Conservation (phyloP, 805 yeast genomes). For the Candida vartiovaarae region DNA sequence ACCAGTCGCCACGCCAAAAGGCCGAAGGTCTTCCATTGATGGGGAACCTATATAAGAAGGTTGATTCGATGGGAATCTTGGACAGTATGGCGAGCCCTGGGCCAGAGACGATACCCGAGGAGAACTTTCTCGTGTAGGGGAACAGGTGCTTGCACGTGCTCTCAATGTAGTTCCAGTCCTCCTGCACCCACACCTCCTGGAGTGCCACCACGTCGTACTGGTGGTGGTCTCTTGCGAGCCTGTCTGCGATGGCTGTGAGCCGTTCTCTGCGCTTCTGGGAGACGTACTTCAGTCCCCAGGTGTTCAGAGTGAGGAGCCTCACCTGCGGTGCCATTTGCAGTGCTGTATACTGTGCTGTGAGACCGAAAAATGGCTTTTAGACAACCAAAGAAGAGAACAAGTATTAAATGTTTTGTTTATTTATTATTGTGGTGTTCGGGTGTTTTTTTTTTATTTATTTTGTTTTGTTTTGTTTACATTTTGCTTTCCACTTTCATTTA, state of each 20-base stretch:
- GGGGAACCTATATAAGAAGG: conserved; percentile 80
- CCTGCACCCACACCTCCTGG: conserved; percentile 91
- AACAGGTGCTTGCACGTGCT: conserved; percentile 36
- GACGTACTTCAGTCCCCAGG: conserved; percentile 87
- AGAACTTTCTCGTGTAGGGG: conserved; percentile 65
- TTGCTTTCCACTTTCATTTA: too few species aligned
- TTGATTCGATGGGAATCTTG: conserved; percentile 71
- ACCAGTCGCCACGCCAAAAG: conserved; percentile 93
- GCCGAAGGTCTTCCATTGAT: conserved; percentile 94
- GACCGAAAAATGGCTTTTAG: too few species aligned
- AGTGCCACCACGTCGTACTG: conserved; percentile 80
- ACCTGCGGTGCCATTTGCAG: conserved; percentile 16
- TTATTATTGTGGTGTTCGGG: too few species aligned
- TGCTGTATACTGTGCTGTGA: too few species aligned
- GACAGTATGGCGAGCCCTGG: conserved; percentile 89
- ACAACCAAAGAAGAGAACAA: too few species aligned
- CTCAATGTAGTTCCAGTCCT: conserved; percentile 69
- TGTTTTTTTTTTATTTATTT: too few species aligned
- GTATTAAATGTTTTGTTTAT: too few species aligned
- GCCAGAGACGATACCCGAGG: conserved; percentile 82
- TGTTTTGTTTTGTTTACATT: too few species aligned
- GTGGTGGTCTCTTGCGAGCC: conserved; percentile 37
- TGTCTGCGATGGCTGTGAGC: conserved; percentile 57
- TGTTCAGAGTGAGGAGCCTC: conserved; percentile 60
- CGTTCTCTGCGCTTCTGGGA: conserved; percentile 70